Evolutionary conservation across 2,329 filamentous ascomycete species (phyloP).

Genomic region (Lojkania enalia): DNA sequence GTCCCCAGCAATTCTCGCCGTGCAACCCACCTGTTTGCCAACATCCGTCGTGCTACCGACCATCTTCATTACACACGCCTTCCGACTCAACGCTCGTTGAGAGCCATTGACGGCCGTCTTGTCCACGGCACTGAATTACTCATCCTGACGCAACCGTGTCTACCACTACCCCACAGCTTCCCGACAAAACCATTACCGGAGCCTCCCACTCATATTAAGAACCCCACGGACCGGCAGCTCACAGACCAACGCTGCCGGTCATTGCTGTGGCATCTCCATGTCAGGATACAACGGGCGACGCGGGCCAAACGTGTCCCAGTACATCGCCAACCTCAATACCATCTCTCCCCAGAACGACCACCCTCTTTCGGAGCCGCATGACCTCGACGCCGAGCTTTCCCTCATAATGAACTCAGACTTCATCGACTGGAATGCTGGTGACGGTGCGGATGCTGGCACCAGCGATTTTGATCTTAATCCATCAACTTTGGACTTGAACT

Average conservation of each 20-base stretch:
- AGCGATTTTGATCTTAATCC: slow-evolving; percentile 23
- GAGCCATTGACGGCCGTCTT: not conserved
- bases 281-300: slow-evolving; percentile 75
- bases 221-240: slow-evolving; percentile 14
- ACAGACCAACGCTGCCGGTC: slow-evolving; percentile 12
- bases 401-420: slow-evolving; percentile 64
- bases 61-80: too few species aligned
- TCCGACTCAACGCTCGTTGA: too few species aligned
- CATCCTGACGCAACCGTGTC: slow-evolving; percentile 25
- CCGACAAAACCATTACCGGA: slow-evolving; percentile 14
- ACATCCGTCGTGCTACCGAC: too few species aligned
- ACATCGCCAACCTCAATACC: slow-evolving; percentile 82
- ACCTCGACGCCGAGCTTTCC: slow-evolving; percentile 50
- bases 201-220: slow-evolving; percentile 17
- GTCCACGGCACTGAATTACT: slow-evolving; percentile 15
- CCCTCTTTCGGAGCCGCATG: slow-evolving; percentile 43
- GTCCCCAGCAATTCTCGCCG: too few species aligned
- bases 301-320: slow-evolving; percentile 85
- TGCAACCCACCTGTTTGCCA: too few species aligned
- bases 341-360: slow-evolving; percentile 52
- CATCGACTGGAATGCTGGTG: slow-evolving; percentile 65
- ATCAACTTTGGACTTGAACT: slow-evolving; percentile 30
- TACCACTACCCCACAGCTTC: slow-evolving; percentile 4
- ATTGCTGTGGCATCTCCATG: slow-evolving; percentile 53
- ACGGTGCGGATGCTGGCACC: too few species aligned